phyloP scores from a whole-genome alignment of 331 rosid species.

The Malus hybrid region DNA sequence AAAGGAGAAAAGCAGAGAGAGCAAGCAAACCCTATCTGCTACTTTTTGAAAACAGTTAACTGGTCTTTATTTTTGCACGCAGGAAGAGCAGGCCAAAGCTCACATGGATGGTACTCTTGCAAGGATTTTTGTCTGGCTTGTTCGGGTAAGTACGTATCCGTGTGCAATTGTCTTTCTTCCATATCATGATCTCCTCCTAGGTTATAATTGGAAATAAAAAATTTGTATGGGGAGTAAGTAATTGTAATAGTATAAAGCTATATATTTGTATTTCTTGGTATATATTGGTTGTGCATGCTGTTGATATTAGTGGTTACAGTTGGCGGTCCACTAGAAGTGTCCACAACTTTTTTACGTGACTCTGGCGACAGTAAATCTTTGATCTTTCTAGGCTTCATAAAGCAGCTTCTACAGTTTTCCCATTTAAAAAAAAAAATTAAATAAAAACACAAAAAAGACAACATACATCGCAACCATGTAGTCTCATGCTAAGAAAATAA shows the following conservation, averaged over 20 bases:
- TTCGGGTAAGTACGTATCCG: constrained; percentile 41
- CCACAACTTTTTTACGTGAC: neutral
- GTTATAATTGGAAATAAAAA: neutral
- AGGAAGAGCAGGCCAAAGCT: constrained; percentile 58
- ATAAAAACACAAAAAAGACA: no score
- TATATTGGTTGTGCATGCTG: neutral
- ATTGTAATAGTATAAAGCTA: no score
- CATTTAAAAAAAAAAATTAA: neutral
- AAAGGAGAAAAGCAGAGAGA: neutral
- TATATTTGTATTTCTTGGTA: no score
- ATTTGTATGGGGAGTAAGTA: neutral
- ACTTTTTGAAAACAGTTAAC: neutral
- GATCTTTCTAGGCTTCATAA: neutral
- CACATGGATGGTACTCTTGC: constrained; percentile 44
- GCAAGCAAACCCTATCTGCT: neutral
- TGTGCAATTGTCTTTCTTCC: neutral
- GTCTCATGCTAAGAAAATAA: no score
- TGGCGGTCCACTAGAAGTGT: neutral
- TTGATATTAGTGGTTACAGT: neutral
- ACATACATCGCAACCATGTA: no score
- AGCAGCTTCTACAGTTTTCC: neutral
- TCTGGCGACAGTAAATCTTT: no score
- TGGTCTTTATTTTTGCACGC: neutral
- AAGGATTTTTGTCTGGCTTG: constrained; percentile 55
- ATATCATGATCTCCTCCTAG: neutral